Conservation (phyloP, 2,329 filamentous ascomycete species). For the Penicillium capsulatum region DNA sequence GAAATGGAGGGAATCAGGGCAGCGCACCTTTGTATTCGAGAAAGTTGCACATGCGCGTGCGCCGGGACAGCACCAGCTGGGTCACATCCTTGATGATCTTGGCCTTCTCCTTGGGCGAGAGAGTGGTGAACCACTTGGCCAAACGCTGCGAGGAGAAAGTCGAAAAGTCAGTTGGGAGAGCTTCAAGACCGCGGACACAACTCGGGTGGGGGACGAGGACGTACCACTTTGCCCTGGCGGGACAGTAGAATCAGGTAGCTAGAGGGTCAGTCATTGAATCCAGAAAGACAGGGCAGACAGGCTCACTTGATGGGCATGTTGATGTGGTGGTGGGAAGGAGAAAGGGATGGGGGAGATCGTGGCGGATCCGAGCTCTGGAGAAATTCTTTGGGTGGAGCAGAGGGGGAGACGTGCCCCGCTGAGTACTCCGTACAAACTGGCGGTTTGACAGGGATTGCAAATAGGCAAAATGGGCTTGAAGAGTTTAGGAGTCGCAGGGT, state of each 20-base stretch:
- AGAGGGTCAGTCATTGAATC: slow-evolving; percentile 18
- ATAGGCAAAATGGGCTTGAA: neutral
- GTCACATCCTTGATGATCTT: slow-evolving; percentile 99
- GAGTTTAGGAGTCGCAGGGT: neutral
- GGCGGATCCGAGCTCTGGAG: slow-evolving; percentile 24
- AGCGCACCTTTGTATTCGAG: slow-evolving; percentile 90
- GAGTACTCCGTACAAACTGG: slow-evolving; percentile 8
- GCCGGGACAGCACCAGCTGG: slow-evolving; percentile 88
- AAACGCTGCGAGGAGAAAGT: slow-evolving; percentile 64
- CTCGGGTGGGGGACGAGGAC: slow-evolving; percentile 47
- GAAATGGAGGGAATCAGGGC: slow-evolving; percentile 2
- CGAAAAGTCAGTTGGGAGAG: slow-evolving; percentile 20
- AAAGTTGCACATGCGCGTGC: slow-evolving; percentile 99
- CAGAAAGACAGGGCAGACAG: neutral
- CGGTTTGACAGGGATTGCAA: neutral
- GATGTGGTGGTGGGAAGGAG: slow-evolving; percentile 10
- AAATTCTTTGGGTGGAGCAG: slow-evolving; percentile 27
- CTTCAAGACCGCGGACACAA: slow-evolving; percentile 21
- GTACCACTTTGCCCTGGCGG: slow-evolving; percentile 97
- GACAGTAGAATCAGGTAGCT: slow-evolving; percentile 98
- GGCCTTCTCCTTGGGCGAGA: slow-evolving; percentile 96
- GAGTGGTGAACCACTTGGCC: slow-evolving; percentile 98
- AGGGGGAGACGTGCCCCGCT: slow-evolving; percentile 23
- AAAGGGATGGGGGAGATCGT: slow-evolving; percentile 18
- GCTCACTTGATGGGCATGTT: slow-evolving; percentile 37